phyloP scores from a whole-genome alignment of 2,329 filamentous ascomycete species.

The Alternaria viburni region DNA sequence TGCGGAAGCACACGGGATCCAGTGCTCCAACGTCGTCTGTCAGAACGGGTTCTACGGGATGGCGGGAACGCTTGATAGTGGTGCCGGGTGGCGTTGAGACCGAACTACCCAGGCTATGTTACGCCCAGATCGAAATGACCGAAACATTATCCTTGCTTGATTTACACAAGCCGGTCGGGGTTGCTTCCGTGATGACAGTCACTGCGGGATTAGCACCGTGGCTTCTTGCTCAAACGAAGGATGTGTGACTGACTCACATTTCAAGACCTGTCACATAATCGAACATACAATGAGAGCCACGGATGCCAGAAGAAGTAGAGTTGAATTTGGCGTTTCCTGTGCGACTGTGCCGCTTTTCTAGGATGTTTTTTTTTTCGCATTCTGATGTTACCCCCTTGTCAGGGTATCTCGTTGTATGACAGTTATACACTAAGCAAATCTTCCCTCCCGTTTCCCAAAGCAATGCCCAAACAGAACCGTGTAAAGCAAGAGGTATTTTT shows the following conservation, averaged over 20 bases:
- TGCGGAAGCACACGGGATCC: neutral
- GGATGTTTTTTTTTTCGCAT: slow-evolving; percentile 31
- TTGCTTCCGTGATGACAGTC: neutral
- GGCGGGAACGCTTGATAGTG: neutral
- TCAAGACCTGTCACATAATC: neutral
- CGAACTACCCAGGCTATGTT: neutral
- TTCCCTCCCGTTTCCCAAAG: slow-evolving; percentile 23
- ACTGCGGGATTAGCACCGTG: neutral
- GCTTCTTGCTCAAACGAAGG: neutral
- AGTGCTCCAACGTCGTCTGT: neutral
- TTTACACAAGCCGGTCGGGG: neutral
- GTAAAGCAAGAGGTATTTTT: slow-evolving; percentile 29
- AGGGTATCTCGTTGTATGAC: slow-evolving; percentile 26
- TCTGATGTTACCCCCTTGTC: slow-evolving; percentile 30
- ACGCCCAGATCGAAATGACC: neutral
- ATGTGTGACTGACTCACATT: neutral
- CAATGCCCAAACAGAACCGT: slow-evolving; percentile 33
- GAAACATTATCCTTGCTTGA: neutral
- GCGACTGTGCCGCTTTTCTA: slow-evolving; percentile 30
- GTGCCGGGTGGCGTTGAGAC: neutral
- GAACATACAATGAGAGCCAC: neutral
- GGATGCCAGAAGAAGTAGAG: neutral
- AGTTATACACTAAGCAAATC: slow-evolving; percentile 29
- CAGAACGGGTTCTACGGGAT: neutral
- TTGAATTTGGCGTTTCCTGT: slow-evolving; percentile 12